These are phyloP conservation scores for Somion occarium DNA, from an alignment of 1,284 basidiomycete species.

Conservation along the genomic window DNA sequence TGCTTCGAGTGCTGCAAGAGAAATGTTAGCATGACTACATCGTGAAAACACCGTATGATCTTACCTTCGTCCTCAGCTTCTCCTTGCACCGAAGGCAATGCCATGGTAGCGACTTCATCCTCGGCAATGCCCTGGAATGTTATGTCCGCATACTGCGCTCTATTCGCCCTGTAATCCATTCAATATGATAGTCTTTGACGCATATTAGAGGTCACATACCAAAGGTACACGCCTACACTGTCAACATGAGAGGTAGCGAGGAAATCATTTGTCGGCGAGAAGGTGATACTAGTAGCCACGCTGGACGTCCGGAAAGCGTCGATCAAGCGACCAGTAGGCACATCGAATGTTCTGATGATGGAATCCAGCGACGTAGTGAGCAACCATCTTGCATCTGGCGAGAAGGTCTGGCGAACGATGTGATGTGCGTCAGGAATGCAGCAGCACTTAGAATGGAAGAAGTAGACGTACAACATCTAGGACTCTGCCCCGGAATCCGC, in stretches of 20 bases:
- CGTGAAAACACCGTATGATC: too few species aligned
- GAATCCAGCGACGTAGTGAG: slow-evolving; percentile 87
- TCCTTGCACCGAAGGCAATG: slow-evolving; percentile 83
- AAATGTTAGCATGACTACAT: slow-evolving; percentile 12
- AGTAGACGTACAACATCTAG: slow-evolving; percentile 69
- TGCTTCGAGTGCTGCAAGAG: slow-evolving; percentile 54
- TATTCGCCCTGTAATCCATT: slow-evolving; percentile 71
- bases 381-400: slow-evolving; percentile 92
- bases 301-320: slow-evolving; percentile 91
- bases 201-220: slow-evolving; percentile 50
- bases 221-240: slow-evolving; percentile 90
- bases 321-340: slow-evolving; percentile 89
- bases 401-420: slow-evolving; percentile 66
- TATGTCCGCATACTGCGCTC: slow-evolving; percentile 88
- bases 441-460: slow-evolving; percentile 1
- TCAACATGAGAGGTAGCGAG: slow-evolving; percentile 94
- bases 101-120: slow-evolving; percentile 68
- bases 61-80: slow-evolving; percentile 67
- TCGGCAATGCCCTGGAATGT: slow-evolving; percentile 71
- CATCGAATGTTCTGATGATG: slow-evolving; percentile 91
- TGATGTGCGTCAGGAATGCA: background rate
- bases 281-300: slow-evolving; percentile 86
- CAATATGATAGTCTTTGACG: slow-evolving; percentile 1
- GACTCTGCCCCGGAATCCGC: slow-evolving; percentile 75
- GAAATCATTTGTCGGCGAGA: slow-evolving; percentile 96